Conservation (phyloP, 345 rosid species). For the Bruguiera sexangula region DNA sequence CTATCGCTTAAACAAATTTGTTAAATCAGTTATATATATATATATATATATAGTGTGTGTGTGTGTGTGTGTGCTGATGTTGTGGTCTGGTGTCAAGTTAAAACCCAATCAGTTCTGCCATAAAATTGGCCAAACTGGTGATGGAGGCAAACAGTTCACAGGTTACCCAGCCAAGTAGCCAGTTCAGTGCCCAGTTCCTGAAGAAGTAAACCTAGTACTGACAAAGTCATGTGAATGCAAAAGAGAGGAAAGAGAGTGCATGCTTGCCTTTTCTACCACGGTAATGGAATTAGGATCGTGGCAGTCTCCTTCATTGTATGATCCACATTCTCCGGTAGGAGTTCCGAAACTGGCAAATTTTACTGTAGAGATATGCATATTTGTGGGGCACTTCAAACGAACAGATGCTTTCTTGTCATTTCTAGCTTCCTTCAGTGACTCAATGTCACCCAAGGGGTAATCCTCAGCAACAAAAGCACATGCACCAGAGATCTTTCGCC, state of each 20-base stretch:
- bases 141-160: too few relatives aligned
- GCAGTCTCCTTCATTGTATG: constrained; percentile 46
- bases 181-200: too few relatives aligned
- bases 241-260: background rate
- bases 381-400: constrained; percentile 43
- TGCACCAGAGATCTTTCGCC: constrained; percentile 44
- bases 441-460: constrained; percentile 30
- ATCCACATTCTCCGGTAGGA: constrained; percentile 55
- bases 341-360: constrained; percentile 65
- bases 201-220: too few relatives aligned
- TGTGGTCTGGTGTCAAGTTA: too few relatives aligned
- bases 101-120: too few relatives aligned
- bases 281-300: constrained; percentile 47
- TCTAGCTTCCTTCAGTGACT: constrained; percentile 14
- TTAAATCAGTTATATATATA: background rate
- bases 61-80: too few relatives aligned
- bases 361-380: constrained; percentile 31
- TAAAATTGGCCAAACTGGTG: too few relatives aligned
- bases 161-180: too few relatives aligned
- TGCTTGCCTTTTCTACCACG: constrained; percentile 45
- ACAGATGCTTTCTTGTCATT: constrained; percentile 25
- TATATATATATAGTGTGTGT: too few relatives aligned
- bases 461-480: constrained; percentile 42
- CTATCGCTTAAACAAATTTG: background rate
- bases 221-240: background rate